phyloP scores from a whole-genome alignment of 2,329 filamentous ascomycete genomes.

The Phyllosticta citriasiana region DNA sequence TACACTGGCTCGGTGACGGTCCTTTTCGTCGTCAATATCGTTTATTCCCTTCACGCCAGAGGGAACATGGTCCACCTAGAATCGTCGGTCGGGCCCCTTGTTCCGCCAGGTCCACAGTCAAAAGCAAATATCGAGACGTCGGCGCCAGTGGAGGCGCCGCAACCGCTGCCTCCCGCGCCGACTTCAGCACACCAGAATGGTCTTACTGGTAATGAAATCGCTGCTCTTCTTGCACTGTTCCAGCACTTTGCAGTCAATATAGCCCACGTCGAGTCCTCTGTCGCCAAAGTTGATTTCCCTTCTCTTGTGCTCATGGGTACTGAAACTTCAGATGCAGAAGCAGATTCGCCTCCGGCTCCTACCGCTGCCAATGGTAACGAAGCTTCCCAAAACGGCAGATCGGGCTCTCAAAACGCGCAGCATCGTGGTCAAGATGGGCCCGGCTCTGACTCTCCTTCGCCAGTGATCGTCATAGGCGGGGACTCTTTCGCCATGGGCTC shows the following conservation, averaged over 20 bases:
- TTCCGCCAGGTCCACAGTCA: slow-evolving; percentile 14
- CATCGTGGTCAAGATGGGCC: background rate
- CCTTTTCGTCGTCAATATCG: slow-evolving; percentile 31
- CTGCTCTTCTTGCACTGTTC: background rate
- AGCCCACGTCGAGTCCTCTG: slow-evolving; percentile 22
- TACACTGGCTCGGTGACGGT: slow-evolving; percentile 33
- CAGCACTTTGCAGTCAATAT: slow-evolving; percentile 6
- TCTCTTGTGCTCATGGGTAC: background rate
- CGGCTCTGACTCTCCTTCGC: background rate
- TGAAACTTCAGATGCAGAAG: background rate
- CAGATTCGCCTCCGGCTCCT: background rate
- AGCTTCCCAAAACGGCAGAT: background rate
- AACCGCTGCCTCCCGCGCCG: background rate
- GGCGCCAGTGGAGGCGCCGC: background rate
- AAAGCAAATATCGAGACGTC: slow-evolving; percentile 13
- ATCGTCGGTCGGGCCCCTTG: slow-evolving; percentile 14
- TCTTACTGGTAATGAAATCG: background rate
- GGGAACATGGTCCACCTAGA: slow-evolving; percentile 17
- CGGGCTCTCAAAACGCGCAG: background rate
- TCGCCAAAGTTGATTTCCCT: background rate
- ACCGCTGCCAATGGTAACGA: background rate
- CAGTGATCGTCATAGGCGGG: slow-evolving; percentile 14
- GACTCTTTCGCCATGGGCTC: slow-evolving; percentile 22
- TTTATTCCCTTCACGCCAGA: slow-evolving; percentile 17
- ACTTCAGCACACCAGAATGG: background rate